Base-by-base conservation (phyloP, 2,329 filamentous ascomycete species). In the Aspergillus calidoustus region DNA sequence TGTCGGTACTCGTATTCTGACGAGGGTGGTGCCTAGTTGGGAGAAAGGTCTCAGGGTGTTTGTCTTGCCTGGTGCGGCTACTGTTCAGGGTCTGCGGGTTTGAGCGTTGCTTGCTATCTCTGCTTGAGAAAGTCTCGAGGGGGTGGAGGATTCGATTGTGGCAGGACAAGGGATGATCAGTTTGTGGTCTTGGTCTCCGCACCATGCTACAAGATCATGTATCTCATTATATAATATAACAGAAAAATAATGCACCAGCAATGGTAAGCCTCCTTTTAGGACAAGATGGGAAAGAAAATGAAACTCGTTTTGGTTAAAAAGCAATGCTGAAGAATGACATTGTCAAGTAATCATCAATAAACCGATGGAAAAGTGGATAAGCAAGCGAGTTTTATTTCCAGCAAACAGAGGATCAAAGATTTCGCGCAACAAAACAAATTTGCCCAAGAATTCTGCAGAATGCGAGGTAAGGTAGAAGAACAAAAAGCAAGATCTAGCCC, bases 401-500 rank as follows among this genome's bases (percentile, higher is more conserved):
- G 38, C 52, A 56, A 41, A 56, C 34, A 55, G 23, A 22, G 49
- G 49, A 51, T 38, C 19, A 51, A 50, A 34, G 43, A 28, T 54
- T 54, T 57, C 53, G 41, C 57, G 31, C 47, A 46, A 48, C 34
- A 57, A 48, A 51, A 38, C 53, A 54, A 49, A 19, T 50, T 38
- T 30, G 48, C 46, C 49, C 50, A 58, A 66, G 38, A 51, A 54
- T 56, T 17, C 54, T 23, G 31, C 52, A 58, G 28, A 54, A 54
- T 46, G 56, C 44, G 31, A 63, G 48, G 30, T 50, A 59, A 52
- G 51, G 61, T 54, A 57, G 25, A 48, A 31, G 43, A 41, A 51
- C 38, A 25, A 46, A 31, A 50, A 25, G 47, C 44, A 13, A 41
- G 28, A 38, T 57, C 70, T 68, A 80, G 60, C 77, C 77, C 47